Conservation (phyloP, 345 rosid genomes). For the Murraya koenigii region DNA sequence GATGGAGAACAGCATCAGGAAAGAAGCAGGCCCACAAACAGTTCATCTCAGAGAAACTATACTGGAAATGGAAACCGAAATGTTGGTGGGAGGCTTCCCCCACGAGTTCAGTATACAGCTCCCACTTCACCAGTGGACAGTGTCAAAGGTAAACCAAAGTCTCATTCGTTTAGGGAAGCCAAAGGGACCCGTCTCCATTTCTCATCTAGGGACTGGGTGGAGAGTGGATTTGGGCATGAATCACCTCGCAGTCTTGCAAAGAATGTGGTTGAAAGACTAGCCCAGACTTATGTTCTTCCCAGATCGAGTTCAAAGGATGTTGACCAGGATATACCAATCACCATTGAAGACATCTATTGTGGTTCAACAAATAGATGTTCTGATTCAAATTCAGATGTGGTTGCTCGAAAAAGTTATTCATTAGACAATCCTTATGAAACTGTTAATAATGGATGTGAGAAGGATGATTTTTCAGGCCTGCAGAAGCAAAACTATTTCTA, state of each 20-base stretch:
- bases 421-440: slow-evolving; percentile 45
- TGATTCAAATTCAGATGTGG: slow-evolving; percentile 40
- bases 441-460: slow-evolving; percentile 24
- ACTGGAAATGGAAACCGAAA: slow-evolving; percentile 39
- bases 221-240: slow-evolving; percentile 60
- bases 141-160: slow-evolving; percentile 47
- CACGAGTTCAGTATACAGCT: slow-evolving; percentile 55
- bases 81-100: slow-evolving; percentile 56
- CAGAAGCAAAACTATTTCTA: slow-evolving; percentile 28
- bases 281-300: slow-evolving; percentile 47
- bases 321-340: slow-evolving; percentile 55
- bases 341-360: slow-evolving; percentile 73
- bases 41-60: slow-evolving; percentile 39
- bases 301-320: slow-evolving; percentile 47
- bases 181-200: slow-evolving; percentile 44
- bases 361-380: slow-evolving; percentile 46
- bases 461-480: slow-evolving; percentile 33
- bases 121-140: slow-evolving; percentile 67
- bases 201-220: slow-evolving; percentile 61
- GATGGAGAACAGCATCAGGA: slow-evolving; percentile 88
- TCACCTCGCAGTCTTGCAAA: slow-evolving; percentile 84
- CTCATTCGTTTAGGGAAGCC: slow-evolving; percentile 72
- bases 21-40: slow-evolving; percentile 45
- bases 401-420: slow-evolving; percentile 39
- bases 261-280: slow-evolving; percentile 82